phyloP scores from a whole-genome alignment of 352 stramenopile species.

The Pythium biforme region DNA sequence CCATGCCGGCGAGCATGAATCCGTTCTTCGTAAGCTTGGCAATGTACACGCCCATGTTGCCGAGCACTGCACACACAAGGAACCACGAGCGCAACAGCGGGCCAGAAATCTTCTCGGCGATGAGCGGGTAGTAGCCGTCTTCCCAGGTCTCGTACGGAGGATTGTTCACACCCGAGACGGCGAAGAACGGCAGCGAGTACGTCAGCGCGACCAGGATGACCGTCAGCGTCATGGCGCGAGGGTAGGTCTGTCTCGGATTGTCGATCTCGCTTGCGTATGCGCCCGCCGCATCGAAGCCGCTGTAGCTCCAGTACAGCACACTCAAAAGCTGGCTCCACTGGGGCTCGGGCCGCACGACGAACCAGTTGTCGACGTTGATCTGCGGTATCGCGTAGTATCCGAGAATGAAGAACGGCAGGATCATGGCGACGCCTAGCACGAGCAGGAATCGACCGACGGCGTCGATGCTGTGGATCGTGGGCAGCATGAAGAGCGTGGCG shows the following conservation, averaged over 20 bases:
- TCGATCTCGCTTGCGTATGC: conserved; percentile 92
- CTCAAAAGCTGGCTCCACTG: conserved; percentile 91
- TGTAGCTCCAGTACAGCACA: conserved; percentile 97
- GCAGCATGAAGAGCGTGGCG: conserved; percentile 59
- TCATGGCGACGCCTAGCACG: conserved; percentile 82
- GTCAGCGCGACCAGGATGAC: conserved; percentile 80
- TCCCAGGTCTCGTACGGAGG: conserved; percentile 83
- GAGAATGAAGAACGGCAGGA: conserved; percentile 92
- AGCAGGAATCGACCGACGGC: conserved; percentile 86
- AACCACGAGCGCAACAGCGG: conserved; percentile 85
- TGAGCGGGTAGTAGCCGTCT: conserved; percentile 90
- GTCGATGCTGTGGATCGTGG: conserved; percentile 81
- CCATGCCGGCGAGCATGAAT: conserved; percentile 88
- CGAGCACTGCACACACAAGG: conserved; percentile 66
- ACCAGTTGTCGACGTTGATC: conserved; percentile 59
- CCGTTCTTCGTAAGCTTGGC: conserved; percentile 94
- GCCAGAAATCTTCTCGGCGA: conserved; percentile 85
- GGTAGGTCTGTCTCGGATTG: conserved; percentile 52
- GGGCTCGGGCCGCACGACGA: conserved; percentile 53
- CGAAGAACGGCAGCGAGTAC: conserved; percentile 91
- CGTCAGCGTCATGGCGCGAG: conserved; percentile 71
- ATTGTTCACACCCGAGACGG: conserved; percentile 83
- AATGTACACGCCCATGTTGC: conserved; percentile 93
- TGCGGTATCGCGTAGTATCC: conserved; percentile 54
- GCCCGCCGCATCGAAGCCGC: conserved; percentile 92